A percentile compares a stretch with the other conserved stretches of the same genome.
phyloP scores from a whole-genome alignment of 352 stramenopile species.

The Phytophthora nicotianae region DNA sequence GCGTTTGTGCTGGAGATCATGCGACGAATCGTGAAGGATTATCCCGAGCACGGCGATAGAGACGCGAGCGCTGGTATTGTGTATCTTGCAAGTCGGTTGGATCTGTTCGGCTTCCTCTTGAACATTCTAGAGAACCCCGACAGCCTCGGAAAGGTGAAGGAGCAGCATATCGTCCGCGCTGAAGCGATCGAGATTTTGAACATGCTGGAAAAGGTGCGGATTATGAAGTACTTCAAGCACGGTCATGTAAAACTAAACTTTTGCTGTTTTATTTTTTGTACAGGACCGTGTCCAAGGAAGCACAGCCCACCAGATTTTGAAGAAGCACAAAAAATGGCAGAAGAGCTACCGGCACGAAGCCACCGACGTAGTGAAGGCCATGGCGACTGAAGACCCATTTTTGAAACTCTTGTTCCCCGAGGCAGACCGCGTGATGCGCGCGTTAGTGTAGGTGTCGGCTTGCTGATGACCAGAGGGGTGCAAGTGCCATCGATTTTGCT shows the following conservation, averaged over 20 bases:
- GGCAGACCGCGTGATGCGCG: slow-evolving; percentile 59
- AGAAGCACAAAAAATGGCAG: slow-evolving; percentile 90
- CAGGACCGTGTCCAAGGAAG: slow-evolving; percentile 72
- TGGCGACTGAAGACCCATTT: slow-evolving; percentile 74
- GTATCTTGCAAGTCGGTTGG: slow-evolving; percentile 64
- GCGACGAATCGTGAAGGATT: slow-evolving; percentile 67
- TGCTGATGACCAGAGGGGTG: neutral
- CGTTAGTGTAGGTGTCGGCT: slow-evolving; percentile 33
- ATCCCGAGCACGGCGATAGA: slow-evolving; percentile 70
- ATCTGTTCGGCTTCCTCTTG: slow-evolving; percentile 77
- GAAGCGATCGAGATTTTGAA: slow-evolving; percentile 84
- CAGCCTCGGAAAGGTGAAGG: slow-evolving; percentile 60
- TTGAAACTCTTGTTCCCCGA: slow-evolving; percentile 62
- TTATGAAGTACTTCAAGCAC: neutral
- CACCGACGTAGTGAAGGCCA: slow-evolving; percentile 47
- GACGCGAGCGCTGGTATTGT: slow-evolving; percentile 72
- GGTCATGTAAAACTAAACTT: slow-evolving; percentile 7
- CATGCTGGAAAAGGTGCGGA: slow-evolving; percentile 69
- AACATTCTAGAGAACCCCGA: slow-evolving; percentile 75
- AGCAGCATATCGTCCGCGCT: slow-evolving; percentile 63
- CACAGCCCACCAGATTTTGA: slow-evolving; percentile 79
- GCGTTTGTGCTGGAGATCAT: slow-evolving; percentile 79
- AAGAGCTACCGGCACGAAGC: slow-evolving; percentile 75
- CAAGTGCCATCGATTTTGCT: slow-evolving; percentile 4
- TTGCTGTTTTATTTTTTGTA: neutral